phyloP scores from a whole-genome alignment of 169 alveolate genomes.

The Plasmodium vinckei region DNA sequence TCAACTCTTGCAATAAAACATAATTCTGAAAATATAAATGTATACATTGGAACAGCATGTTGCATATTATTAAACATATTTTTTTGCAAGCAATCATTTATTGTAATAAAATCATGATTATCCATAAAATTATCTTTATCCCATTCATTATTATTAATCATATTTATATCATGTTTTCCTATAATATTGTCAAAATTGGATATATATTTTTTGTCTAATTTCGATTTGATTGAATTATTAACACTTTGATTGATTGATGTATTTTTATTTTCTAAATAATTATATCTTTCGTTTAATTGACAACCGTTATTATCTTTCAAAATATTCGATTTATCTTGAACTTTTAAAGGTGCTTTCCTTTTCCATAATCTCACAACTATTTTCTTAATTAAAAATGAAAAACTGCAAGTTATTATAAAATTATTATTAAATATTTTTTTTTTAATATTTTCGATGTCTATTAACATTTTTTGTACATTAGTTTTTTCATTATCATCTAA shows the following conservation, averaged over 20 bases:
- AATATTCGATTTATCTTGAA: conserved; percentile 15
- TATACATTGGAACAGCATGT: conserved; percentile 58
- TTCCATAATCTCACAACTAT: conserved; percentile 63
- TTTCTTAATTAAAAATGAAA: conserved; percentile 53
- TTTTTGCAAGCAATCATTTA: conserved; percentile 59
- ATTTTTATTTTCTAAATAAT: conserved; percentile 4
- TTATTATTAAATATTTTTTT: conserved; percentile 45
- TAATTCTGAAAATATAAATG: conserved; percentile 40
- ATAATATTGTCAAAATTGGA: conserved; percentile 22
- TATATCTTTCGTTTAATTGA: conserved; percentile 16
- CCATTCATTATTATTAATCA: conserved; percentile 21
- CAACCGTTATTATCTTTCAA: conserved; percentile 2
- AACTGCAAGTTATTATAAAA: conserved; percentile 71
- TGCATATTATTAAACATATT: conserved; percentile 74
- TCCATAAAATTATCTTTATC: conserved; percentile 7
- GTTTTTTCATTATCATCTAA: conserved; percentile 55
- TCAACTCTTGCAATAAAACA: conserved; percentile 70
- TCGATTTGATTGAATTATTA: background rate
- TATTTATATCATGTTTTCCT: conserved; percentile 43
- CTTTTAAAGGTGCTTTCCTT: conserved; percentile 52
- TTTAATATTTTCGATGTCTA: conserved; percentile 62
- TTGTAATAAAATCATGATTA: conserved; percentile 43
- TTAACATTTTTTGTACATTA: conserved; percentile 51
- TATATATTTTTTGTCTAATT: background rate
- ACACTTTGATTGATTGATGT: background rate